Evolutionary conservation across 1,284 basidiomycete genomes (phyloP), one percentile per base, ranked within the genome.

Genomic region (Ustilago crameri): DNA sequence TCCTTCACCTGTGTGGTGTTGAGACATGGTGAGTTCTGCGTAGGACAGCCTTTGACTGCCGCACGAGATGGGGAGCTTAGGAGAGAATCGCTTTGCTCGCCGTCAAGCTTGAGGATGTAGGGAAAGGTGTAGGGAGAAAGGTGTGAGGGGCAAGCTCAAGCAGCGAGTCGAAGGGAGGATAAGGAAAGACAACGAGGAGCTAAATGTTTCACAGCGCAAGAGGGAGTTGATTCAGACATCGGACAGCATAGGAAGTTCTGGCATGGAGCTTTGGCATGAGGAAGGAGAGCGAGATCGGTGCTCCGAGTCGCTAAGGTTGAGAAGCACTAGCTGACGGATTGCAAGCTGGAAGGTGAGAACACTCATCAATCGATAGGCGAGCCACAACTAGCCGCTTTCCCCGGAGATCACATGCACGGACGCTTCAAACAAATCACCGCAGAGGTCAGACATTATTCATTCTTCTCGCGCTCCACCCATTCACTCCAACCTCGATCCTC

Each of bases 1-100:
- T 20, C 74, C 78, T 52, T 78, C 70, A 26, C 76, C 76, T 22
- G 66, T 40, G 34, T 75, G 67, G 44, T 75, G 67, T 40, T 75
- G 75, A 34, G 72, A 60, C 72, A 75, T 77, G 35, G 17, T 37
- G 35, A 15, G 5, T n/a, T 37, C n/a, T 5, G n/a, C 35, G 8
- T 12, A 12, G 30, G 12, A 12, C 7, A 30, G 30, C 30, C 30
- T 12, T 5, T 5, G 7, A 30, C 7, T 30, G 30, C 30, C 5
- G 30, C 12, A 30, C 7, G 12, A 30, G 30, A 30, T 30, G 30
- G 12, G 30, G 30, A 30, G 12, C 12, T 5, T 30, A 12, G 30
- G 35, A 15, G 15, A 37, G n/a, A 17, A n/a, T 14, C 22, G 23
- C 12, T 32, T 40, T 52, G 18, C 20, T 32, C 24, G 51, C 51